phyloP scores from a whole-genome alignment of 371 early-diverging fungal genomes.

The Cokeromyces recurvatus region DNA sequence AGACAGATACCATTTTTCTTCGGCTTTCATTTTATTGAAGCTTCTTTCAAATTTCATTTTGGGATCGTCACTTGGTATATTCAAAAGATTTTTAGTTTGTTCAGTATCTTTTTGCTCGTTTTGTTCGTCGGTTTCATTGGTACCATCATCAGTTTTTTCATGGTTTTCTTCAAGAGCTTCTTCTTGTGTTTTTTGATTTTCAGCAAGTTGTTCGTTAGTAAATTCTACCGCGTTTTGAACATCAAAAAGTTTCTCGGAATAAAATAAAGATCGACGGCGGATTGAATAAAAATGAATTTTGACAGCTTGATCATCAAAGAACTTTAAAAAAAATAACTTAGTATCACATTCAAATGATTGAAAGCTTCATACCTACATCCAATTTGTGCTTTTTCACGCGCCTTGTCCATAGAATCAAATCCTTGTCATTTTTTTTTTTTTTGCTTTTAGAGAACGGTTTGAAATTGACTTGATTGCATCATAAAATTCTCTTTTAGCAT shows the following conservation, averaged over 20 bases:
- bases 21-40: slow-evolving; percentile 10
- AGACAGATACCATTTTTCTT: slow-evolving; percentile 15
- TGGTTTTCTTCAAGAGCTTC: slow-evolving; percentile 1
- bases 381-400: slow-evolving; percentile 1
- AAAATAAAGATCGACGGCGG: slow-evolving; percentile 3
- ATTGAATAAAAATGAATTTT: slow-evolving; percentile 13
- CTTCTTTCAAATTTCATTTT: slow-evolving; percentile 9
- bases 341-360: not conserved
- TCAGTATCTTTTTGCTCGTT: slow-evolving; percentile 4
- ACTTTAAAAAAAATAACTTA: not conserved
- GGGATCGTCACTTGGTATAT: slow-evolving; percentile 6
- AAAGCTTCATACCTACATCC: slow-evolving; percentile 4
- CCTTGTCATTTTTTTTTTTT: slow-evolving; percentile 6
- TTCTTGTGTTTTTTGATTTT: slow-evolving; percentile 2
- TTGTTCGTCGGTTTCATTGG: not conserved
- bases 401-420: slow-evolving; percentile 7
- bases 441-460: slow-evolving; percentile 2
- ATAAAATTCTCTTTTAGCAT: slow-evolving; percentile 2
- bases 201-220: slow-evolving; percentile 5
- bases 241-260: slow-evolving; percentile 6
- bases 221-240: slow-evolving; percentile 6
- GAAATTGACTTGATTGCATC: slow-evolving; percentile 9
- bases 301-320: not conserved
- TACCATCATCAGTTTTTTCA: slow-evolving; percentile 1
- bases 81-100: slow-evolving; percentile 3